These are phyloP conservation scores for Colletotrichum scovillei DNA, from an alignment of 2,329 filamentous ascomycete genomes.

Conservation along the genomic window DNA sequence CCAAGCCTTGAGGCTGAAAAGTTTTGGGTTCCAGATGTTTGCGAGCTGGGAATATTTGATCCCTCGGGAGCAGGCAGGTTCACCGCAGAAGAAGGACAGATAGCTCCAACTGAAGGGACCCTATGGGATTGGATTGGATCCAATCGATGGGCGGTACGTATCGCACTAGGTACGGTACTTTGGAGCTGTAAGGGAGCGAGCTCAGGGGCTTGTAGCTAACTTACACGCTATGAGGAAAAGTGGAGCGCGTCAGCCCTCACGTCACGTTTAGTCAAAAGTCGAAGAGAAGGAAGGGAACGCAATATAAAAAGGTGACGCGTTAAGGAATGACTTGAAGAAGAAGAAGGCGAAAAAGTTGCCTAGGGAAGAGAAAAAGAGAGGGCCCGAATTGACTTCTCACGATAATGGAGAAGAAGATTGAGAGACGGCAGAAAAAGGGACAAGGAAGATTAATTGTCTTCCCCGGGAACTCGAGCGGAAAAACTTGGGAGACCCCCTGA, in stretches of 20 bases:
- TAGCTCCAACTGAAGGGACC: slow-evolving; percentile 28
- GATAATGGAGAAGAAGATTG: slow-evolving; percentile 3
- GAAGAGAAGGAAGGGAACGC: slow-evolving; percentile 31
- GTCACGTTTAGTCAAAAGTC: slow-evolving; percentile 30
- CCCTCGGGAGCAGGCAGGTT: background rate
- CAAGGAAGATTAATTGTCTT: slow-evolving; percentile 12
- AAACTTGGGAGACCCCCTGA: slow-evolving; percentile 26
- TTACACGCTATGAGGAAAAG: slow-evolving; percentile 30
- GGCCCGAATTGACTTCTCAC: background rate
- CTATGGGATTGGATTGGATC: background rate
- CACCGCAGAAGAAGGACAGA: slow-evolving; percentile 32
- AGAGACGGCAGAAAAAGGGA: background rate
- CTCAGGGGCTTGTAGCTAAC: slow-evolving; percentile 28
- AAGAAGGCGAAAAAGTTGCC: background rate
- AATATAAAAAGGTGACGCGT: slow-evolving; percentile 9
- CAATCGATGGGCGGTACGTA: slow-evolving; percentile 22
- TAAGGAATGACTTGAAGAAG: slow-evolving; percentile 31
- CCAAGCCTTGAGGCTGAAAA: slow-evolving; percentile 4
- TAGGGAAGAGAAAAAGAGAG: background rate
- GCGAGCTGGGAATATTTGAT: slow-evolving; percentile 15
- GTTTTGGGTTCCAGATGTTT: background rate
- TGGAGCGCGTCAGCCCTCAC: slow-evolving; percentile 27
- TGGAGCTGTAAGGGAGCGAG: slow-evolving; percentile 27
- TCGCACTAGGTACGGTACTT: slow-evolving; percentile 1
- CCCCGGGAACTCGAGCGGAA: slow-evolving; percentile 14